Conservation (phyloP, 169 alveolate genomes). For the Amoebophrya sp. region DNA sequence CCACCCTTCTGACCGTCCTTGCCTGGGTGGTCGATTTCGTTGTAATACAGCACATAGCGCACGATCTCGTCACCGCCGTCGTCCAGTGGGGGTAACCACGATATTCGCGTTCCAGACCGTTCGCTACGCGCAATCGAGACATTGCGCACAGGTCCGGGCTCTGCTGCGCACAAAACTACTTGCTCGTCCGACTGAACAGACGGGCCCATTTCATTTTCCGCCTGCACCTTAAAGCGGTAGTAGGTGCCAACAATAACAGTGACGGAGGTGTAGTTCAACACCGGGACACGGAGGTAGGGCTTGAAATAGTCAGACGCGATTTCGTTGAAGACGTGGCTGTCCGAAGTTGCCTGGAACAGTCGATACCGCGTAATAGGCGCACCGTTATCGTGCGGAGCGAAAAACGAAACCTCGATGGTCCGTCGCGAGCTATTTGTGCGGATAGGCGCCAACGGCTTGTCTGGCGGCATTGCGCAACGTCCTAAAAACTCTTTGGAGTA, state of each 20-base stretch:
- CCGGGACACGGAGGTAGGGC: not conserved
- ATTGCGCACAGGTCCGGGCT: not conserved
- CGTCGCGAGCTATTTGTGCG: not conserved
- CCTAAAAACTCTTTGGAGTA: not conserved
- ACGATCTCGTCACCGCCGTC: constrained; percentile 34
- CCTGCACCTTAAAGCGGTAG: constrained; percentile 26
- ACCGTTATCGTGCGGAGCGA: not conserved
- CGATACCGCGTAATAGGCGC: not conserved
- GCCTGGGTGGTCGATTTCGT: not conserved
- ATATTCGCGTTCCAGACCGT: not conserved
- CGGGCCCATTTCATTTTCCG: constrained; percentile 25
- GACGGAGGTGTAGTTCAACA: not conserved
- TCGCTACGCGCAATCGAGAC: not conserved
- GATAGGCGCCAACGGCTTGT: constrained; percentile 1
- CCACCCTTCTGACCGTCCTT: not conserved
- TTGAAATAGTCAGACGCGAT: not conserved
- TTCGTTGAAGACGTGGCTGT: not conserved
- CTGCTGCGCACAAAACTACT: not conserved
- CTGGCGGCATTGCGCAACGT: not conserved
- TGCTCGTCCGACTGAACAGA: constrained; percentile 19
- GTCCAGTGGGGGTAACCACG: constrained; percentile 36
- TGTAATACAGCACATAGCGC: constrained; percentile 10
- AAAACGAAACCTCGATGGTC: not conserved
- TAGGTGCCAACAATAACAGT: constrained; percentile 2
- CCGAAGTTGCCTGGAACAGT: not conserved